phyloP scores from a whole-genome alignment of 208 protist species.

The Leishmania turanica region DNA sequence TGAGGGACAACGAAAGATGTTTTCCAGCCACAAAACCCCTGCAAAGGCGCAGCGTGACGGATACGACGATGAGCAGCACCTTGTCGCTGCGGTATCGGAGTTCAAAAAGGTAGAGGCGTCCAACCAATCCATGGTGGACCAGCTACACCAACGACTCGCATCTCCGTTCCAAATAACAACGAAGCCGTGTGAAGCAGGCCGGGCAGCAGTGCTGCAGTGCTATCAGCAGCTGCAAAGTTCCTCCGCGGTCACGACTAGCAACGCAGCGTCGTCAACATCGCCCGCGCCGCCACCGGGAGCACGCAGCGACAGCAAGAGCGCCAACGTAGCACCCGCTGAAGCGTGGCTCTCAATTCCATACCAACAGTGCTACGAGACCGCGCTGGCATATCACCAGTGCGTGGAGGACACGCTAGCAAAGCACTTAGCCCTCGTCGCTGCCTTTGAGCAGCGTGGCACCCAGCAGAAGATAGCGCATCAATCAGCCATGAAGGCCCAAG shows the following conservation, averaged over 20 bases:
- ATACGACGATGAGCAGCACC: constrained; percentile 57
- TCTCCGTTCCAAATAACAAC: constrained; percentile 74
- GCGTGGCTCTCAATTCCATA: constrained; percentile 27
- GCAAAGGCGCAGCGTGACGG: constrained; percentile 20
- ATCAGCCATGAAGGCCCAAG: constrained; percentile 12
- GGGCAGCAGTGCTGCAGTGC: constrained; percentile 56
- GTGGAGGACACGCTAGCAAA: constrained; percentile 54
- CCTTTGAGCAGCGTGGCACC: constrained; percentile 46
- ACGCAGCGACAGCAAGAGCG: background rate
- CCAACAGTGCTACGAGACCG: constrained; percentile 59
- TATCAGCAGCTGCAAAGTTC: constrained; percentile 50
- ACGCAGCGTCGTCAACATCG: background rate
- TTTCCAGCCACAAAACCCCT: constrained; percentile 8
- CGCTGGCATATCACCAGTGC: constrained; percentile 57
- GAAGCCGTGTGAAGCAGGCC: constrained; percentile 64
- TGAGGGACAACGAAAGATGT: constrained; percentile 13
- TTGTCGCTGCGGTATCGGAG: constrained; percentile 62
- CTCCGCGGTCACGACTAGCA: background rate
- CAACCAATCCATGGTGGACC: constrained; percentile 61
- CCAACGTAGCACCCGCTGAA: background rate
- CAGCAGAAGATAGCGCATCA: constrained; percentile 32
- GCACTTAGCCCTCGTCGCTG: constrained; percentile 44
- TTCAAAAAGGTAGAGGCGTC: constrained; percentile 63
- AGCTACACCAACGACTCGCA: constrained; percentile 57
- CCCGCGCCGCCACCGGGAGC: background rate